Evolutionary conservation across 2,329 filamentous ascomycete genomes (phyloP).

Genomic region (Stachybotrys chlorohalonatus): DNA sequence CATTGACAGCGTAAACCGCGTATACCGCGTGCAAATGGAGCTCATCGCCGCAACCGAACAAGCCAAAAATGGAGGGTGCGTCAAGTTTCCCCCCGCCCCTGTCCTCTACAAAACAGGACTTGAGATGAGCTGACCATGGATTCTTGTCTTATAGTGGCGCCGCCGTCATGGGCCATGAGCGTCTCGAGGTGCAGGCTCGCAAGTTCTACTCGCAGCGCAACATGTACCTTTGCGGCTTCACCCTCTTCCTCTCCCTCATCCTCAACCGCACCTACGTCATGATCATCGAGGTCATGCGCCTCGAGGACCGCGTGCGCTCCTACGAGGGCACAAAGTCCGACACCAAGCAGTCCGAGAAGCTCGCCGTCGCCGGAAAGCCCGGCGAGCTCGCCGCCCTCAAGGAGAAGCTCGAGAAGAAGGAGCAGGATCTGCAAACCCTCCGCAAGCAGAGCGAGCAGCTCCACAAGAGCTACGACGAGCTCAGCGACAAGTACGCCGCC

Average conservation of each 20-base stretch:
- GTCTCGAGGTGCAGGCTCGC: constrained; percentile 96
- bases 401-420: constrained; percentile 67
- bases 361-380: constrained; percentile 62
- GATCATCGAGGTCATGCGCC: constrained; percentile 83
- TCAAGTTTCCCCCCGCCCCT: constrained; percentile 6
- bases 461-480: constrained; percentile 72
- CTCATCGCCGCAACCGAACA: constrained; percentile 62
- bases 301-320: constrained; percentile 84
- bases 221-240: constrained; percentile 99
- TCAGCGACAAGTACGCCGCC: constrained; percentile 72
- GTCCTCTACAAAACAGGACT: neutral
- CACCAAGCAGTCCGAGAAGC: constrained; percentile 61
- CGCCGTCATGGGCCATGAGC: constrained; percentile 79
- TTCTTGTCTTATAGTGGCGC: constrained; percentile 25
- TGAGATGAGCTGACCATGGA: neutral
- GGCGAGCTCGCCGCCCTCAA: constrained; percentile 65
- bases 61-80: constrained; percentile 34
- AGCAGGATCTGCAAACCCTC: constrained; percentile 73
- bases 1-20: constrained; percentile 89
- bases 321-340: constrained; percentile 53
- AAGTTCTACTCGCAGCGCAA: constrained; percentile 99
- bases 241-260: constrained; percentile 95
- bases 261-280: constrained; percentile 98
- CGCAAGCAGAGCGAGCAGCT: constrained; percentile 90
- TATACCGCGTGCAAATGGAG: constrained; percentile 94